A percentile compares a stretch with the other conserved stretches of the same genome.
phyloP scores from a whole-genome alignment of 768 basidiomycete species.

The Heimioporus sp. region DNA sequence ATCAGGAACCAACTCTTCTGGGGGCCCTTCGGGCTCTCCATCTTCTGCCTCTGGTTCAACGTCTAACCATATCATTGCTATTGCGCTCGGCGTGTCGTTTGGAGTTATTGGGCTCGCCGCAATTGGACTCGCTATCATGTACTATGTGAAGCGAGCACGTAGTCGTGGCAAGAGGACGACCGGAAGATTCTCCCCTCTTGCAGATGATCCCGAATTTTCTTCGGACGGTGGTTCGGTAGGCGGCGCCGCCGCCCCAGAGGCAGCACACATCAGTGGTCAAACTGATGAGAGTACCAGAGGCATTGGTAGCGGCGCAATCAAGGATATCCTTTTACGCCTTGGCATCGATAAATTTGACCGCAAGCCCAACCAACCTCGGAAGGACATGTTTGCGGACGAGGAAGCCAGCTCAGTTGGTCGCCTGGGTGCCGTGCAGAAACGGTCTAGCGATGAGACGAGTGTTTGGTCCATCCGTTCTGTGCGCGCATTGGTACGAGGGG shows the following conservation, averaged over 20 bases:
- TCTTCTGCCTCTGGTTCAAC: constrained; percentile 19
- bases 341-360: constrained; percentile 17
- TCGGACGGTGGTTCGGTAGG: constrained; percentile 6
- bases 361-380: constrained; percentile 33
- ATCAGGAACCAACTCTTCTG: constrained; percentile 7
- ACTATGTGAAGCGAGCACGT: constrained; percentile 41
- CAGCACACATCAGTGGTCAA: constrained; percentile 1
- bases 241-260: constrained; percentile 5
- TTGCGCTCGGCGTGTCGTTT: constrained; percentile 62
- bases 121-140: constrained; percentile 38
- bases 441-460: constrained; percentile 42
- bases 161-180: constrained; percentile 2
- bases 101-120: constrained; percentile 57
- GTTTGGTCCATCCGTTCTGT: constrained; percentile 54
- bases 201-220: constrained; percentile 16
- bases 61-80: constrained; percentile 36
- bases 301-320: constrained; percentile 5
- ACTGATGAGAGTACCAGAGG: neutral
- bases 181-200: constrained; percentile 18
- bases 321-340: constrained; percentile 20
- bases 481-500: constrained; percentile 25
- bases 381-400: constrained; percentile 79
- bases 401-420: constrained; percentile 52
- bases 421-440: constrained; percentile 27
- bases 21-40: constrained; percentile 9